These are phyloP conservation scores for Hysterangium stoloniferum DNA, from an alignment of 768 basidiomycete genomes.

Conservation along the genomic window DNA sequence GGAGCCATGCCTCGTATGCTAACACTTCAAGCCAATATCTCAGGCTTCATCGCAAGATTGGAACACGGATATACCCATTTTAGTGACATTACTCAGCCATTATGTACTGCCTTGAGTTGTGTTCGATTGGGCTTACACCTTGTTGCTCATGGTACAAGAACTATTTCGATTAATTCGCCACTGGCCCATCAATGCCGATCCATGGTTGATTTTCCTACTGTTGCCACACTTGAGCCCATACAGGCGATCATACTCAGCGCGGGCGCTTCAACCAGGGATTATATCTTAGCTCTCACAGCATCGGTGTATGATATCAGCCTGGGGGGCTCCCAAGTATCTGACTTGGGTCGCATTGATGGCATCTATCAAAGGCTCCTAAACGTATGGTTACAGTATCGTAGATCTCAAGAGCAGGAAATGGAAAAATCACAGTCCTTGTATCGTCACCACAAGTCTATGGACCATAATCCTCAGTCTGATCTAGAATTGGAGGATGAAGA, in stretches of 20 bases:
- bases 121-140: slow-evolving; percentile 69
- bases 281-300: slow-evolving; percentile 44
- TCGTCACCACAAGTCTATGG: slow-evolving; percentile 47
- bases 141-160: slow-evolving; percentile 18
- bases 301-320: slow-evolving; percentile 37
- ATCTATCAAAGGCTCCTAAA: slow-evolving; percentile 63
- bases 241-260: slow-evolving; percentile 21
- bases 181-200: not conserved
- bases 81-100: slow-evolving; percentile 57
- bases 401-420: slow-evolving; percentile 56
- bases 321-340: slow-evolving; percentile 28
- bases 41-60: slow-evolving; percentile 70
- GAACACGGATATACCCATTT: slow-evolving; percentile 60
- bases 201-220: slow-evolving; percentile 1
- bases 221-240: not conserved
- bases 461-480: slow-evolving; percentile 52
- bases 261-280: slow-evolving; percentile 30
- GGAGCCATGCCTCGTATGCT: slow-evolving; percentile 23
- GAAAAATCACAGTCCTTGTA: slow-evolving; percentile 70
- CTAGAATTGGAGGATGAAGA: slow-evolving; percentile 77
- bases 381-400: slow-evolving; percentile 81
- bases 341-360: slow-evolving; percentile 33
- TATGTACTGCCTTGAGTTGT: slow-evolving; percentile 58
- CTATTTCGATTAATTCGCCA: not conserved
- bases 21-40: slow-evolving; percentile 66